Conservation (phyloP, 495 filamentous ascomycete species). For the Corynascus novoguineensis region DNA sequence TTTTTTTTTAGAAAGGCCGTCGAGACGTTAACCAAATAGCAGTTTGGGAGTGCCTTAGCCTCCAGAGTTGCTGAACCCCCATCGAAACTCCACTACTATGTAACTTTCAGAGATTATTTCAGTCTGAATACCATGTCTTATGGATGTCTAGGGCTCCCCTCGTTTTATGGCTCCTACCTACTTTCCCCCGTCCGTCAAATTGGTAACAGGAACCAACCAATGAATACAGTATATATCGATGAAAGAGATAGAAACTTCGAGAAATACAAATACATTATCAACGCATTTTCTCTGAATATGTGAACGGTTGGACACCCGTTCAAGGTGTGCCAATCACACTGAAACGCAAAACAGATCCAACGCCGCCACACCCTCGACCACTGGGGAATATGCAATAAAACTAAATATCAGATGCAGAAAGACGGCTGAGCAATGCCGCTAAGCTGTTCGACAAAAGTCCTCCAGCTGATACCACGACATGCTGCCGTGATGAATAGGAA, state of each 20-base stretch:
- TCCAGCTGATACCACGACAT: not conserved
- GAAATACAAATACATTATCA: conserved; percentile 5
- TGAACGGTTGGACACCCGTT: not conserved
- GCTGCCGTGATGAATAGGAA: not conserved
- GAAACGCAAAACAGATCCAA: not conserved
- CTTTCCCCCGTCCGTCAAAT: not conserved
- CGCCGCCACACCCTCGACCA: not conserved
- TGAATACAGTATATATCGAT: not conserved
- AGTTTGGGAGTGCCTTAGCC: no score
- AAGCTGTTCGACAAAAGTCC: not conserved
- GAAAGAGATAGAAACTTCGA: not conserved
- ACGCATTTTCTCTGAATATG: not conserved
- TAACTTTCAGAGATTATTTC: no score
- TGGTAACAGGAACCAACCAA: not conserved
- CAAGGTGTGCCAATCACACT: not conserved
- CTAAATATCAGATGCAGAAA: conserved; percentile 11
- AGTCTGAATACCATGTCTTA: no score
- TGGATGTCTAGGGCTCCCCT: no score
- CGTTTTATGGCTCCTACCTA: no score
- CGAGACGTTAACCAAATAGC: no score
- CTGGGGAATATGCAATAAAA: conserved; percentile 3
- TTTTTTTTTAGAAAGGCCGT: no score
- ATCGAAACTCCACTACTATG: no score
- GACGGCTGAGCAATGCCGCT: not conserved
- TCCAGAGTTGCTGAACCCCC: no score